Evolutionary conservation across 441 rosid species (phyloP).

Genomic region (Erodium moschatum): DNA sequence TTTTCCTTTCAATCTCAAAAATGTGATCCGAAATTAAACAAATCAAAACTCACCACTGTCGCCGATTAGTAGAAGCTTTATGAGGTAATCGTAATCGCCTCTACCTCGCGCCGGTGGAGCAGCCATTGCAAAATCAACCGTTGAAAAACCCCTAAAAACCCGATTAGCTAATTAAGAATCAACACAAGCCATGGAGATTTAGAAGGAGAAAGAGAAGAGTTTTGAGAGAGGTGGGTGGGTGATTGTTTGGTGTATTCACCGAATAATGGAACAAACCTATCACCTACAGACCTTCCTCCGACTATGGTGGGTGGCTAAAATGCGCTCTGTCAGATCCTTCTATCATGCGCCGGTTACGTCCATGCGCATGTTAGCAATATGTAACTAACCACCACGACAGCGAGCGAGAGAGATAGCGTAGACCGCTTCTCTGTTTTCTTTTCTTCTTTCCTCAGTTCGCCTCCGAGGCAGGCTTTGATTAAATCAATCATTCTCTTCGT

Average conservation of each 20-base stretch:
- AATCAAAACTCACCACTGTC: slow-evolving; percentile 41
- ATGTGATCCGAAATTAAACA: neutral
- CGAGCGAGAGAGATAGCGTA: too few relatives aligned
- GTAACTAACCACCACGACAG: too few relatives aligned
- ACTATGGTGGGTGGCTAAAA: slow-evolving; percentile 5
- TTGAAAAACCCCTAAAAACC: neutral
- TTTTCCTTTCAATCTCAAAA: neutral
- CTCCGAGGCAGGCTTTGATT: neutral
- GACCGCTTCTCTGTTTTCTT: neutral
- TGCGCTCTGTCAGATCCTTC: neutral
- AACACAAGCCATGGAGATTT: too few relatives aligned
- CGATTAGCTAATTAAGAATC: slow-evolving; percentile 11
- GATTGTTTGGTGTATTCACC: too few relatives aligned
- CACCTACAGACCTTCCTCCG: neutral
- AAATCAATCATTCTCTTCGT: neutral
- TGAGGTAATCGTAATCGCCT: slow-evolving; percentile 63
- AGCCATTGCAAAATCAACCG: slow-evolving; percentile 35
- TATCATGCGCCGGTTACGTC: neutral
- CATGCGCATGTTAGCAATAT: too few relatives aligned
- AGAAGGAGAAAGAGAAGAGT: neutral
- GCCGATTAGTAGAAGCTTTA: slow-evolving; percentile 61
- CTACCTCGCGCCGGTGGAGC: slow-evolving; percentile 65
- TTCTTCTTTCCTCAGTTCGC: neutral
- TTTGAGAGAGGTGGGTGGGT: neutral
- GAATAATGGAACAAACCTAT: slow-evolving; percentile 3